These are phyloP conservation scores for Silene vulgaris DNA, from an alignment of 179 eudicot genomes.

Conservation along the genomic window DNA sequence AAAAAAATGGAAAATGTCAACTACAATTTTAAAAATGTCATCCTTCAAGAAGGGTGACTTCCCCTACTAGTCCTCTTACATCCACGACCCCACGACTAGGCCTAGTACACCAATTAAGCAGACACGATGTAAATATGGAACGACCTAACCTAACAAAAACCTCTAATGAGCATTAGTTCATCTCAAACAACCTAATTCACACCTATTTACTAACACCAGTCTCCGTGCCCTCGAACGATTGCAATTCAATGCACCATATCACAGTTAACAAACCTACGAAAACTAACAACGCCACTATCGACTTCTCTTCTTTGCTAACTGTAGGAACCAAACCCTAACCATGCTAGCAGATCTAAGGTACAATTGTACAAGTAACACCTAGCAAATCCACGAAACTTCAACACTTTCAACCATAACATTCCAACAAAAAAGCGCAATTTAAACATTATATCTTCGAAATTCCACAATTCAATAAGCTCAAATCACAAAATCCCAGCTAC, in stretches of 20 bases:
- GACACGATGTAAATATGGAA: too few relatives aligned
- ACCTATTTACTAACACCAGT: conserved; percentile 1
- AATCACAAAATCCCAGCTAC: conserved; percentile 9
- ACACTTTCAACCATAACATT: too few relatives aligned
- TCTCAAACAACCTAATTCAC: conserved; percentile 4
- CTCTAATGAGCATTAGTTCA: background rate
- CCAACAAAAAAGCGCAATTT: too few relatives aligned
- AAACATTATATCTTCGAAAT: too few relatives aligned
- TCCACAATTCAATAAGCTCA: background rate
- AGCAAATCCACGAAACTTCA: too few relatives aligned
- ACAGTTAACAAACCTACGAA: background rate
- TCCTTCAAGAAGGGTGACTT: too few relatives aligned
- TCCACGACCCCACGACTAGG: too few relatives aligned
- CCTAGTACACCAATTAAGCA: too few relatives aligned
- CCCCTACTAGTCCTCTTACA: too few relatives aligned
- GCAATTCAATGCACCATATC: background rate
- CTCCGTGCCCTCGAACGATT: background rate
- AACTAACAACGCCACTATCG: background rate
- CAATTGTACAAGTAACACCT: background rate
- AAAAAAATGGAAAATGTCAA: too few relatives aligned
- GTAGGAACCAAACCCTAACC: conserved; percentile 12
- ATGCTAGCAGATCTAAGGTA: conserved; percentile 23
- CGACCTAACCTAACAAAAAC: background rate
- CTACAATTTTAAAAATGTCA: too few relatives aligned
- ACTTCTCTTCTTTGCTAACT: background rate